Evolutionary conservation across 495 filamentous ascomycete species (phyloP).

Genomic region (Podospora pseudocomata): DNA sequence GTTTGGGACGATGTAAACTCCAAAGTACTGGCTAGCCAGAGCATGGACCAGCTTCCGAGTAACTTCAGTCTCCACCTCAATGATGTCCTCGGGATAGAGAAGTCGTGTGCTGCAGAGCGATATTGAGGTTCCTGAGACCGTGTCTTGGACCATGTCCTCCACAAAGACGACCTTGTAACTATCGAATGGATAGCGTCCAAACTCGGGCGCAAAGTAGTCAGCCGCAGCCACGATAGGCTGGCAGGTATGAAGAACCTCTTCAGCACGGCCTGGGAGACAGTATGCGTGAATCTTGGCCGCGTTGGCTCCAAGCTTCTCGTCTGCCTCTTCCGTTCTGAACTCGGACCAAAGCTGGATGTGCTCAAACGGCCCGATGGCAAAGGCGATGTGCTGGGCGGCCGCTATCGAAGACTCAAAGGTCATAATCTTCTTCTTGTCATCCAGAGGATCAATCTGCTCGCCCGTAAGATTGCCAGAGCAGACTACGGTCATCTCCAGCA

Average conservation of each 20-base stretch:
- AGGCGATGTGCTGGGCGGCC: constrained; percentile 81
- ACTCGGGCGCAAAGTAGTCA: constrained; percentile 80
- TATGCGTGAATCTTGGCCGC: constrained; percentile 83
- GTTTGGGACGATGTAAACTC: constrained; percentile 80
- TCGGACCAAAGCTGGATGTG: constrained; percentile 79
- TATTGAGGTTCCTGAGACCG: constrained; percentile 71
- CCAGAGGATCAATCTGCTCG: constrained; percentile 68
- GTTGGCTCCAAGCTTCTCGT: constrained; percentile 79
- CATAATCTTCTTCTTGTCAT: constrained; percentile 75
- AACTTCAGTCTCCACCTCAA: constrained; percentile 74
- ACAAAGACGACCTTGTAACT: constrained; percentile 91
- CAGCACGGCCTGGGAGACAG: constrained; percentile 76
- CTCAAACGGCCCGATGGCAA: constrained; percentile 92
- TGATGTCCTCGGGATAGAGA: constrained; percentile 74
- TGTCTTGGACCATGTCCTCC: constrained; percentile 75
- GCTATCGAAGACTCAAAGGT: constrained; percentile 69
- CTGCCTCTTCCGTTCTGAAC: constrained; percentile 83
- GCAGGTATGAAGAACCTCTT: constrained; percentile 81
- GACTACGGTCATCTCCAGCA: constrained; percentile 80
- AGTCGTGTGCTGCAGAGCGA: constrained; percentile 84
- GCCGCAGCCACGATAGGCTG: constrained; percentile 56
- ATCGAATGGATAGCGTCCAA: constrained; percentile 79
- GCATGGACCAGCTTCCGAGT: constrained; percentile 76
- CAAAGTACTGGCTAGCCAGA: constrained; percentile 89
- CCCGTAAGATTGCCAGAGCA: constrained; percentile 85